These are phyloP conservation scores for Eucalyptus lansdowneana DNA, from an alignment of 345 rosid genomes.

Conservation along the genomic window DNA sequence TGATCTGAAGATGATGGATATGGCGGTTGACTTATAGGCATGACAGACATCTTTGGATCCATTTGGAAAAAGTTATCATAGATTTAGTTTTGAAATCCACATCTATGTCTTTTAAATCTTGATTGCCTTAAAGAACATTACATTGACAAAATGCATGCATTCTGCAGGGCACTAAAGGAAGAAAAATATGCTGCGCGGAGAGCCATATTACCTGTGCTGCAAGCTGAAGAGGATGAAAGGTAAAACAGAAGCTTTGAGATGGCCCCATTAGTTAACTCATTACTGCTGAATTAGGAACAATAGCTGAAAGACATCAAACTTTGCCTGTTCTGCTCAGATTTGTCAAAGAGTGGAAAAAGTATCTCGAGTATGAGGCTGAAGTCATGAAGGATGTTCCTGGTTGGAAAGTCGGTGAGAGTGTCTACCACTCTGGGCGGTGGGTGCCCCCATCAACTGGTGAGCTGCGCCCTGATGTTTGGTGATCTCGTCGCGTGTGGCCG, in stretches of 20 bases:
- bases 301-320: background rate
- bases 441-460: slow-evolving; percentile 99
- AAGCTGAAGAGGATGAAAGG: slow-evolving; percentile 99
- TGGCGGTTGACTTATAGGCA: background rate
- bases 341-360: slow-evolving; percentile 93
- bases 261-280: background rate
- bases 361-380: slow-evolving; percentile 95
- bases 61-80: background rate
- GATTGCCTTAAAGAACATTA: background rate
- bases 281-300: background rate
- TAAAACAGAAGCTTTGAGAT: background rate
- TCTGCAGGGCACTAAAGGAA: slow-evolving; percentile 81
- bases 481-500: background rate
- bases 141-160: background rate
- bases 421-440: slow-evolving; percentile 93
- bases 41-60: background rate
- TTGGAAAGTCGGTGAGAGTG: slow-evolving; percentile 96
- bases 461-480: slow-evolving; percentile 98
- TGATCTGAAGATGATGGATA: background rate
- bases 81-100: background rate
- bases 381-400: slow-evolving; percentile 99
- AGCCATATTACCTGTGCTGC: slow-evolving; percentile 80
- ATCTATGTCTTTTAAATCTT: background rate
- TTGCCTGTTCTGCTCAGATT: slow-evolving; percentile 26
- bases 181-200: slow-evolving; percentile 91